Conservation (phyloP, 805 yeast genomes). For the Nakazawaea holstii region DNA sequence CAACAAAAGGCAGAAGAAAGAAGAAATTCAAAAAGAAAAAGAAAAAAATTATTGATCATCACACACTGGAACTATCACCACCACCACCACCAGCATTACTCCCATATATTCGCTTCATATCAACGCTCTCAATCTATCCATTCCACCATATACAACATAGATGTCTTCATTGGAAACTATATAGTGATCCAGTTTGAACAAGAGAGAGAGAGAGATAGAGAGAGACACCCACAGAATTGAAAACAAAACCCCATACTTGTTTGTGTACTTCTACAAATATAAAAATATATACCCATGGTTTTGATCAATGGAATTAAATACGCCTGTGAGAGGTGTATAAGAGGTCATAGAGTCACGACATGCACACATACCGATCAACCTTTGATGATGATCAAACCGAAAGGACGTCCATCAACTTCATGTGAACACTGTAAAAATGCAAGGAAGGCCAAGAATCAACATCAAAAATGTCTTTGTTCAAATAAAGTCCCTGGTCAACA, state of each 20-base stretch:
- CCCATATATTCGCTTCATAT: too few species aligned
- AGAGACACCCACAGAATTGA: background rate
- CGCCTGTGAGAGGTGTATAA: slow-evolving; percentile 92
- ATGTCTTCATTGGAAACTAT: too few species aligned
- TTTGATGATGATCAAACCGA: slow-evolving; percentile 88
- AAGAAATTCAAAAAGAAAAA: too few species aligned
- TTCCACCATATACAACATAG: too few species aligned
- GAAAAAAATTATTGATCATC: too few species aligned
- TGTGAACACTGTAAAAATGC: slow-evolving; percentile 81
- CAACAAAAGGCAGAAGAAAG: too few species aligned
- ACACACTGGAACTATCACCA: too few species aligned
- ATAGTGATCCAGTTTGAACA: too few species aligned
- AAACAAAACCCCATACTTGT: background rate
- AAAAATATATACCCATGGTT: too few species aligned
- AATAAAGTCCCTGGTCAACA: slow-evolving; percentile 28
- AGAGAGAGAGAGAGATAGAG: background rate
- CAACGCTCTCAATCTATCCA: too few species aligned
- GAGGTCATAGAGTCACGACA: slow-evolving; percentile 94
- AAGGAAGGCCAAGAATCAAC: slow-evolving; percentile 61
- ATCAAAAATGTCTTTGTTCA: slow-evolving; percentile 68
- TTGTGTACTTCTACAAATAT: too few species aligned
- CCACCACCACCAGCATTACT: too few species aligned
- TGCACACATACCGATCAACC: slow-evolving; percentile 92
- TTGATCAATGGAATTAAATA: slow-evolving; percentile 87
- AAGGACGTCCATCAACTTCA: slow-evolving; percentile 93